phyloP scores from a whole-genome alignment of 345 rosid genomes.

The Stellera chamaejasme region DNA sequence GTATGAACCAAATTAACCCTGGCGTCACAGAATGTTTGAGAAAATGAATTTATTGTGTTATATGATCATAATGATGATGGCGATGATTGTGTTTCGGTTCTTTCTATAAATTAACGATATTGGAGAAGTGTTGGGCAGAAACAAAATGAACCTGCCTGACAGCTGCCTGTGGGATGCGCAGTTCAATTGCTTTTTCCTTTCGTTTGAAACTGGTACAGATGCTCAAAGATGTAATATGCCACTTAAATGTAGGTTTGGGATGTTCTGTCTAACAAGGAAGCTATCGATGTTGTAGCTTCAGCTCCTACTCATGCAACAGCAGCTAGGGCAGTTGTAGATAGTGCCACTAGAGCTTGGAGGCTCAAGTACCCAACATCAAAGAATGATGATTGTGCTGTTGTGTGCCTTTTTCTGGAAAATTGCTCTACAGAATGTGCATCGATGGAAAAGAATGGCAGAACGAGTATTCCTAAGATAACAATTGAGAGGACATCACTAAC shows the following conservation, averaged over 20 bases:
- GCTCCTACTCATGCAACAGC: conserved; percentile 77
- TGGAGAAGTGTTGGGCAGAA: neutral
- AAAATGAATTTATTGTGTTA: no score
- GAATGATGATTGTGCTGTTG: conserved; percentile 87
- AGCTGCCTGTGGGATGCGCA: neutral
- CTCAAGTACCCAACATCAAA: conserved; percentile 94
- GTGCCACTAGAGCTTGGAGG: conserved; percentile 89
- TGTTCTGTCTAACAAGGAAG: conserved; percentile 90
- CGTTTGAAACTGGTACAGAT: neutral
- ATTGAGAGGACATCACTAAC: conserved; percentile 12
- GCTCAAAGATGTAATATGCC: neutral
- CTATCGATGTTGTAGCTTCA: conserved; percentile 73
- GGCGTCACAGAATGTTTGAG: no score
- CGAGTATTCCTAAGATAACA: conserved; percentile 12
- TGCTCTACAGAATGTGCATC: conserved; percentile 18
- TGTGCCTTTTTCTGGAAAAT: conserved; percentile 77
- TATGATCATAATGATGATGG: no score
- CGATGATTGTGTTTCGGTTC: neutral
- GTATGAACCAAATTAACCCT: no score
- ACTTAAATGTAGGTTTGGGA: conserved; percentile 70
- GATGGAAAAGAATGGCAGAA: conserved; percentile 12
- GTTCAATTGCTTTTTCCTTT: neutral
- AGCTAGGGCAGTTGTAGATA: conserved; percentile 89
- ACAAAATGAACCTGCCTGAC: neutral
- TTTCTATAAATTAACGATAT: neutral